Conservation (phyloP, 352 stramenopile genomes). For the Aphanomyces stellatus region DNA sequence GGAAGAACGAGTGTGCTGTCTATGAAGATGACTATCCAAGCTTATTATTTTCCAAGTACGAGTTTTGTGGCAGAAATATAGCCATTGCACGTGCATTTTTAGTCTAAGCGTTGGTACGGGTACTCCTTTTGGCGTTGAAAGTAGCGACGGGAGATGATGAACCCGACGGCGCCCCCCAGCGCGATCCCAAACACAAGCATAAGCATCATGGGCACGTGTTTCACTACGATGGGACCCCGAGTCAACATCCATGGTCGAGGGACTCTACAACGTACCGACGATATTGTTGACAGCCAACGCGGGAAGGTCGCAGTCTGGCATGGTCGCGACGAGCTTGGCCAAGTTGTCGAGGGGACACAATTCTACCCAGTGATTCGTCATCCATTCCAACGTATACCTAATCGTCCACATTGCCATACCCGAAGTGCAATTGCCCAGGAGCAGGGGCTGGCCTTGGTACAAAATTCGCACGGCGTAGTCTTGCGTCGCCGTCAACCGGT, state of each 20-base stretch:
- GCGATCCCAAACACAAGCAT: not conserved
- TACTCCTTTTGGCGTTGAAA: not conserved
- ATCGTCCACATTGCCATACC: not conserved
- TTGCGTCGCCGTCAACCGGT: not conserved
- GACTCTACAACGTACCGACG: no score
- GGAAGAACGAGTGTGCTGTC: no score
- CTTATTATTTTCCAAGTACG: no score
- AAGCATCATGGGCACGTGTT: slow-evolving; percentile 4
- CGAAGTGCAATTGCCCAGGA: not conserved
- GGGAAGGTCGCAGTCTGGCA: not conserved
- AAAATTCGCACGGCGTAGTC: slow-evolving; percentile 2
- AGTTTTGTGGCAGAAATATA: not conserved
- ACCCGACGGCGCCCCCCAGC: not conserved
- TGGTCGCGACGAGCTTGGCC: not conserved
- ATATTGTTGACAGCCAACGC: no score
- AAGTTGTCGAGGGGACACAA: not conserved
- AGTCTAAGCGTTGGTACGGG: not conserved
- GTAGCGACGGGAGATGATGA: not conserved
- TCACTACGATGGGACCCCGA: no score
- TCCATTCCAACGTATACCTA: not conserved
- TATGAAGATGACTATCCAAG: no score
- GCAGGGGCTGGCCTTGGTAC: slow-evolving; percentile 15
- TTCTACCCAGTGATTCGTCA: no score
- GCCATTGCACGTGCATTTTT: not conserved
- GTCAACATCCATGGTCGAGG: not conserved